phyloP scores from a whole-genome alignment of 2,329 filamentous ascomycete genomes.

The Colletotrichum coccodes region DNA sequence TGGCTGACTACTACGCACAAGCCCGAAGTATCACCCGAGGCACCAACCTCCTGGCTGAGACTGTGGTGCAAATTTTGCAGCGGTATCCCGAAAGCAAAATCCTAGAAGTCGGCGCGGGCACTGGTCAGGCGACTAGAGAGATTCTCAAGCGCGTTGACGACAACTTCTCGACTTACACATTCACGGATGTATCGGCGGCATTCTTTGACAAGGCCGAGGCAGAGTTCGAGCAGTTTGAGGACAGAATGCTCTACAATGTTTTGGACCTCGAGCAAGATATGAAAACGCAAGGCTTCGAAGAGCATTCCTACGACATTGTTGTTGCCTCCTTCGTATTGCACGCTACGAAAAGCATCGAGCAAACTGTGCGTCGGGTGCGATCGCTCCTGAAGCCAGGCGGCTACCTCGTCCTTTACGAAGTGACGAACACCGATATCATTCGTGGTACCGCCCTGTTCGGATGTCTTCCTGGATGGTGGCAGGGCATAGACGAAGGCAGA shows the following conservation, averaged over 20 bases:
- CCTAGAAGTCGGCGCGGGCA: constrained; percentile 48
- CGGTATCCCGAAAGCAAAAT: constrained; percentile 44
- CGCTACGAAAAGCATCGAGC: constrained; percentile 37
- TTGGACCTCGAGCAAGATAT: constrained; percentile 44
- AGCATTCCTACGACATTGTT: constrained; percentile 40
- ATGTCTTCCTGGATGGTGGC: constrained; percentile 42
- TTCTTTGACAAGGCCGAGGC: constrained; percentile 39
- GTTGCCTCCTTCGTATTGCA: constrained; percentile 42
- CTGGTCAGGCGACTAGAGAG: constrained; percentile 42
- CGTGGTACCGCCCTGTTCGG: constrained; percentile 35
- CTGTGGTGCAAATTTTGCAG: constrained; percentile 45
- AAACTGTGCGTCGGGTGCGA: constrained; percentile 36
- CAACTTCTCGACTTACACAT: constrained; percentile 33
- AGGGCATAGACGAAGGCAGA: constrained; percentile 9
- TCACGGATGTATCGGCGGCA: constrained; percentile 36
- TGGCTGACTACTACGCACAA: constrained; percentile 46
- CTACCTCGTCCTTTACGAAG: constrained; percentile 34
- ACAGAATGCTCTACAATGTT: constrained; percentile 32
- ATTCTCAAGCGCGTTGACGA: constrained; percentile 23
- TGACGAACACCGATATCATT: neutral
- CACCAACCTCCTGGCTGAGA: neutral
- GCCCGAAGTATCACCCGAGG: constrained; percentile 23
- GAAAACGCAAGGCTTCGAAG: constrained; percentile 39
- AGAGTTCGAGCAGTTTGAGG: constrained; percentile 33
- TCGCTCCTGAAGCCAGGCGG: constrained; percentile 45